Conservation (phyloP, 2,329 filamentous ascomycete species). For the Neoascochyta sp. region DNA sequence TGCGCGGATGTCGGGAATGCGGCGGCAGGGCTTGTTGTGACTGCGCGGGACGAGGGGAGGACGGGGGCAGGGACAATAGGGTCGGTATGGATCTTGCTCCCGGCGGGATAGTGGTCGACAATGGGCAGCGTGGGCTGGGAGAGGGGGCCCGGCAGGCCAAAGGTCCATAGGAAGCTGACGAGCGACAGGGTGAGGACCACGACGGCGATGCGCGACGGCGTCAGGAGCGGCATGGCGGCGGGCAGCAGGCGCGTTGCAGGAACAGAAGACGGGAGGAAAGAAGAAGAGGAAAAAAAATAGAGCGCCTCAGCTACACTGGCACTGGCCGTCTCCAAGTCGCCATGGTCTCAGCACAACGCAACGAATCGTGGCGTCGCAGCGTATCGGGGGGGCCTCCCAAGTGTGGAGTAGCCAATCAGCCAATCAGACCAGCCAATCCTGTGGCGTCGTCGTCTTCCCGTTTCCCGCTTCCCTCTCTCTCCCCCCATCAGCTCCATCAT, state of each 20-base stretch:
- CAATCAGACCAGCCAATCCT: no score
- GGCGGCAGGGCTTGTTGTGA: constrained; percentile 1
- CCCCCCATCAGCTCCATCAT: no score
- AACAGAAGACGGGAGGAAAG: no score
- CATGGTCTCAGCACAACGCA: no score
- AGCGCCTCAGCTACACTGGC: no score
- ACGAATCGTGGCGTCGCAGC: no score
- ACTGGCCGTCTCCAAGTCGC: no score
- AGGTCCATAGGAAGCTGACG: constrained; percentile 32
- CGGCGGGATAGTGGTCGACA: constrained; percentile 21
- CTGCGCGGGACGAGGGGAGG: constrained; percentile 8
- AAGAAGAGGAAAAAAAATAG: no score
- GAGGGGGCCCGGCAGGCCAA: constrained; percentile 21
- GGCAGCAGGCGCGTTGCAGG: constrained; percentile 3
- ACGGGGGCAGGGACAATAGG: constrained; percentile 19
- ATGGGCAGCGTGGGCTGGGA: constrained; percentile 18
- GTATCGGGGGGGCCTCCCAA: no score
- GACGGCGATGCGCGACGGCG: constrained; percentile 31
- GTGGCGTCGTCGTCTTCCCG: no score
- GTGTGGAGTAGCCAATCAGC: no score
- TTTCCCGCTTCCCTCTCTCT: no score
- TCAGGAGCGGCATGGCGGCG: constrained; percentile 29
- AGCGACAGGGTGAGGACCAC: constrained; percentile 24
- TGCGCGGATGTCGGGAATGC: constrained; percentile 1
- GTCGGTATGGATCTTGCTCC: constrained; percentile 16